Evolutionary conservation across 805 yeast genomes (phyloP).

Genomic region (Teunomyces tritomae): DNA sequence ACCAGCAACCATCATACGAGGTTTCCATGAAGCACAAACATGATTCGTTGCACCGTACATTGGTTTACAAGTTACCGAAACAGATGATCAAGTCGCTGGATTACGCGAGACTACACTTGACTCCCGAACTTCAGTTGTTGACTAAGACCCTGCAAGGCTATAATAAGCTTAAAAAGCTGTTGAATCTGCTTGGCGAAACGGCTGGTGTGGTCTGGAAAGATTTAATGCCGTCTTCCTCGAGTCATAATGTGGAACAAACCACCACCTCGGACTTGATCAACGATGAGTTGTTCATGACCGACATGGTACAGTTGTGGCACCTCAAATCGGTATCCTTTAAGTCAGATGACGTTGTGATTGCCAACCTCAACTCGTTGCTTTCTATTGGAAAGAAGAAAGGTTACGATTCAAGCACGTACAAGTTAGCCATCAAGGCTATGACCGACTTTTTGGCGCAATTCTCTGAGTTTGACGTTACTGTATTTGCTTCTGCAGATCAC

Average conservation of each 20-base stretch:
- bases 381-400: slow-evolving; percentile 45
- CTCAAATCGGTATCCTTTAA: slow-evolving; percentile 23
- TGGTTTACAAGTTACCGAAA: slow-evolving; percentile 19
- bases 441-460: slow-evolving; percentile 15
- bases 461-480: slow-evolving; percentile 18
- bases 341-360: slow-evolving; percentile 26
- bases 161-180: slow-evolving; percentile 13
- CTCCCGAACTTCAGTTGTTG: slow-evolving; percentile 23
- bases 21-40: slow-evolving; percentile 9
- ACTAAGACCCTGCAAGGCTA: slow-evolving; percentile 5
- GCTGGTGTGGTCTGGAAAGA: slow-evolving; percentile 36
- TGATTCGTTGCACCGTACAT: slow-evolving; percentile 9
- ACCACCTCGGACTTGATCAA: slow-evolving; percentile 29
- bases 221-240: slow-evolving; percentile 16
- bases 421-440: slow-evolving; percentile 36
- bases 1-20: slow-evolving; percentile 20
- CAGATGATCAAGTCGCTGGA: slow-evolving; percentile 9
- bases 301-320: slow-evolving; percentile 47
- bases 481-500: slow-evolving; percentile 12
- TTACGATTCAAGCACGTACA: slow-evolving; percentile 38
- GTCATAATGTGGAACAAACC: background rate
- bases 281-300: slow-evolving; percentile 48
- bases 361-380: slow-evolving; percentile 43
- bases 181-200: slow-evolving; percentile 28
- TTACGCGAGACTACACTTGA: slow-evolving; percentile 15